Evolutionary conservation across 169 alveolate species (phyloP).

Genomic region (Cryptosporidium ryanae): DNA sequence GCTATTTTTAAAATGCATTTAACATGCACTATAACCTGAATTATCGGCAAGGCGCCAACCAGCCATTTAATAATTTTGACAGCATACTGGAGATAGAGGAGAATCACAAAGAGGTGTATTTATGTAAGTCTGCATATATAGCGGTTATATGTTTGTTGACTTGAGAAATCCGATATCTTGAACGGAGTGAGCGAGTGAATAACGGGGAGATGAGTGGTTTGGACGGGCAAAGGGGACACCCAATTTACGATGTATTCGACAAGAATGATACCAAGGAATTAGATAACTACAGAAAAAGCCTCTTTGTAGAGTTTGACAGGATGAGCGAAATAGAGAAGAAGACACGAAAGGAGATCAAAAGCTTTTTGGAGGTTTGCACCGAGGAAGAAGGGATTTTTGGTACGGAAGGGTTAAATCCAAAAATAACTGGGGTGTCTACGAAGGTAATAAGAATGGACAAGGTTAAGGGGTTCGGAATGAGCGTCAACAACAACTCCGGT

Average conservation of each 20-base stretch:
- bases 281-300: background rate
- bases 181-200: too few relatives aligned
- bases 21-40: too few relatives aligned
- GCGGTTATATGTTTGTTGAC: too few relatives aligned
- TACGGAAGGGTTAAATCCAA: slow-evolving; percentile 15
- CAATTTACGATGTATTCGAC: slow-evolving; percentile 29
- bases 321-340: slow-evolving; percentile 3
- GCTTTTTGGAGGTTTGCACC: slow-evolving; percentile 4
- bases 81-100: too few relatives aligned
- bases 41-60: too few relatives aligned
- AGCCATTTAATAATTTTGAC: too few relatives aligned
- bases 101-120: too few relatives aligned
- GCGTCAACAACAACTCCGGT: background rate
- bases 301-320: background rate
- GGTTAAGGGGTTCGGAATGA: slow-evolving; percentile 4
- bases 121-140: too few relatives aligned
- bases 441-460: slow-evolving; percentile 61
- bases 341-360: slow-evolving; percentile 9
- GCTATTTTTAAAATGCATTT: too few relatives aligned
- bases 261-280: background rate
- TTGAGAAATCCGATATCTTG: too few relatives aligned
- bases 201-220: background rate
- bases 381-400: slow-evolving; percentile 5
- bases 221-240: slow-evolving; percentile 40
- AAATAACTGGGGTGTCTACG: slow-evolving; percentile 55